These are phyloP conservation scores for Kwoniella heveanensis DNA, from an alignment of 768 basidiomycete genomes.

Conservation along the genomic window DNA sequence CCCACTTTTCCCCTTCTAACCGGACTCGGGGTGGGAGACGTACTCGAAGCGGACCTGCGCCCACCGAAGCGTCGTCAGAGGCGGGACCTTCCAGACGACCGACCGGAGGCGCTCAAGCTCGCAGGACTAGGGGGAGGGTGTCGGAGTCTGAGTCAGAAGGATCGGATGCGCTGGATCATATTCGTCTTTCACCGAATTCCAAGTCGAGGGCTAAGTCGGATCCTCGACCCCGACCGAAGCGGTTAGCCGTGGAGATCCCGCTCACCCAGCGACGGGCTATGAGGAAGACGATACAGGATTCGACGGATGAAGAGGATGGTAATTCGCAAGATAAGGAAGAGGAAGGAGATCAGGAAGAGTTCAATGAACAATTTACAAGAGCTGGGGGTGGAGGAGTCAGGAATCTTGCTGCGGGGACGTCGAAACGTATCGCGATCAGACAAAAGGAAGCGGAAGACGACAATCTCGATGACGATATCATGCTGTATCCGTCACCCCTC, in stretches of 20 bases:
- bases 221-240: not conserved
- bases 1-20: slow-evolving; percentile 24
- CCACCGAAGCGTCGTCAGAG: not conserved
- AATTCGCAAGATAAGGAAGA: slow-evolving; percentile 8
- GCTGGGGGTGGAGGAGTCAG: slow-evolving; percentile 3
- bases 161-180: slow-evolving; percentile 33
- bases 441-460: slow-evolving; percentile 10
- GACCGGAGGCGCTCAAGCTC: not conserved
- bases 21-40: not conserved
- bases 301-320: slow-evolving; percentile 21
- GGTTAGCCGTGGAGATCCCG: not conserved
- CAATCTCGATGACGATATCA: slow-evolving; percentile 20
- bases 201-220: not conserved
- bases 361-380: not conserved
- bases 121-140: not conserved
- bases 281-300: slow-evolving; percentile 15
- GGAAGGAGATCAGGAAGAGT: slow-evolving; percentile 12
- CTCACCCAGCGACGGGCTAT: slow-evolving; percentile 9
- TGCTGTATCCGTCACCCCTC: slow-evolving; percentile 9
- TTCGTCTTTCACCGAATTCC: slow-evolving; percentile 2
- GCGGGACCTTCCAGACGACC: not conserved
- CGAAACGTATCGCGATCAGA: slow-evolving; percentile 1
- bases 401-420: not conserved
- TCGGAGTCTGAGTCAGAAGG: slow-evolving; percentile 17
- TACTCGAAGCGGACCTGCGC: not conserved